phyloP scores from a whole-genome alignment of 192 early-diverging fungal genomes.

The Thamnidium elegans region DNA sequence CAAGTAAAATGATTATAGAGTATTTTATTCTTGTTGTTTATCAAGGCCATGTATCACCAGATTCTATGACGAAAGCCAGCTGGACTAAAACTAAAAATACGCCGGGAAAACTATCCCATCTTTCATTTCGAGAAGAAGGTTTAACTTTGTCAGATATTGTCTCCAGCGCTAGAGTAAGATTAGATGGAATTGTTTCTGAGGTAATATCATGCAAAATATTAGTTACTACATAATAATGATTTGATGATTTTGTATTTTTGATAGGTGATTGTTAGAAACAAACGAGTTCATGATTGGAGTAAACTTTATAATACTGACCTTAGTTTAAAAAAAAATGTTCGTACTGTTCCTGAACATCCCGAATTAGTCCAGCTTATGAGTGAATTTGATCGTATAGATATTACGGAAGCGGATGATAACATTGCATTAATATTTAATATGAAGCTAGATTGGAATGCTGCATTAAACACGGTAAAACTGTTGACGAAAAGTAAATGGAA shows the following conservation, averaged over 20 bases:
- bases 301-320: constrained; percentile 17
- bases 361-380: constrained; percentile 10
- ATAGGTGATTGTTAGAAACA: constrained; percentile 20
- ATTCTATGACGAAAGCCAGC: constrained; percentile 5
- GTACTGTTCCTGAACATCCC: background rate
- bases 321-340: background rate
- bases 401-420: constrained; percentile 17
- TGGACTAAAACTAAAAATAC: background rate
- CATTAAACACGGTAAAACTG: constrained; percentile 11
- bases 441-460: constrained; percentile 19
- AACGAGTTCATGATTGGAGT: constrained; percentile 22
- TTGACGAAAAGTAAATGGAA: constrained; percentile 6
- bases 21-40: constrained; percentile 22
- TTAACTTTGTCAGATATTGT: constrained; percentile 15
- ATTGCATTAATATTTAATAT: constrained; percentile 13
- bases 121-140: constrained; percentile 7
- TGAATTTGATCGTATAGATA: constrained; percentile 23
- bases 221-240: background rate
- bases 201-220: background rate
- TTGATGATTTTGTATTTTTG: constrained; percentile 5
- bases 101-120: background rate
- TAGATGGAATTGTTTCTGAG: constrained; percentile 21
- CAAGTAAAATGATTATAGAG: constrained; percentile 9
- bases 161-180: constrained; percentile 6
- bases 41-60: background rate